Evolutionary conservation across 139 green algal genomes (phyloP).

Genomic region (Astrephomene gubernaculifera): DNA sequence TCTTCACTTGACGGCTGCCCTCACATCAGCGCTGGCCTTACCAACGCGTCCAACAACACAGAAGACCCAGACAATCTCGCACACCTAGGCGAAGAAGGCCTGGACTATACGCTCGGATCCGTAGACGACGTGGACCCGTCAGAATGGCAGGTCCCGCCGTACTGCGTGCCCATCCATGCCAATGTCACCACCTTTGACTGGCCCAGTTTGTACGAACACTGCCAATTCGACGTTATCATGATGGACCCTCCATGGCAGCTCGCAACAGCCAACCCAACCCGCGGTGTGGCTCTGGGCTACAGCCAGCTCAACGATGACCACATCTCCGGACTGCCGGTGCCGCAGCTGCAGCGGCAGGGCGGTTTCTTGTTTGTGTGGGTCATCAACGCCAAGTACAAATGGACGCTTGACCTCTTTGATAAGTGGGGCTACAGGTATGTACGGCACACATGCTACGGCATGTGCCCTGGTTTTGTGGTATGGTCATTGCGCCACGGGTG

Average conservation of each 20-base stretch:
- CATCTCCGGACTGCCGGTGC: slow-evolving; percentile 87
- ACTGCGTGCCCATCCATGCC: slow-evolving; percentile 92
- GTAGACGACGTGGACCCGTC: slow-evolving; percentile 84
- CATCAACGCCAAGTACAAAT: slow-evolving; percentile 97
- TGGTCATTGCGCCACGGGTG: too few relatives aligned
- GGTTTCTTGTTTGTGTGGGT: slow-evolving; percentile 95
- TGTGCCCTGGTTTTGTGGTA: too few relatives aligned
- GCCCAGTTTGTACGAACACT: slow-evolving; percentile 61
- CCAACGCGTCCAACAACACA: too few relatives aligned
- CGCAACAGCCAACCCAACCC: slow-evolving; percentile 93
- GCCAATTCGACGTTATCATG: slow-evolving; percentile 87
- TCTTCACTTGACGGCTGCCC: too few relatives aligned
- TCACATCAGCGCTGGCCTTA: too few relatives aligned
- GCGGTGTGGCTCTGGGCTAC: slow-evolving; percentile 93
- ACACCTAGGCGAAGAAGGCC: slow-evolving; percentile 59
- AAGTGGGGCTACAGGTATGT: slow-evolving; percentile 90
- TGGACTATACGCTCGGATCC: slow-evolving; percentile 68
- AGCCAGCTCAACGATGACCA: slow-evolving; percentile 87
- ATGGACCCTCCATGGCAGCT: slow-evolving; percentile 97
- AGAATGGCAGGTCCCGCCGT: slow-evolving; percentile 89
- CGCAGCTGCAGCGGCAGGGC: slow-evolving; percentile 77
- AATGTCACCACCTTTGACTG: slow-evolving; percentile 95
- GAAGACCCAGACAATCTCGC: too few relatives aligned
- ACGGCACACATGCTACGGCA: too few relatives aligned
- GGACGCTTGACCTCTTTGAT: slow-evolving; percentile 90